Evolutionary conservation across 495 filamentous ascomycete genomes (phyloP), one percentile per base, ranked within the genome.

Genomic region (Aspergillus affinis): DNA sequence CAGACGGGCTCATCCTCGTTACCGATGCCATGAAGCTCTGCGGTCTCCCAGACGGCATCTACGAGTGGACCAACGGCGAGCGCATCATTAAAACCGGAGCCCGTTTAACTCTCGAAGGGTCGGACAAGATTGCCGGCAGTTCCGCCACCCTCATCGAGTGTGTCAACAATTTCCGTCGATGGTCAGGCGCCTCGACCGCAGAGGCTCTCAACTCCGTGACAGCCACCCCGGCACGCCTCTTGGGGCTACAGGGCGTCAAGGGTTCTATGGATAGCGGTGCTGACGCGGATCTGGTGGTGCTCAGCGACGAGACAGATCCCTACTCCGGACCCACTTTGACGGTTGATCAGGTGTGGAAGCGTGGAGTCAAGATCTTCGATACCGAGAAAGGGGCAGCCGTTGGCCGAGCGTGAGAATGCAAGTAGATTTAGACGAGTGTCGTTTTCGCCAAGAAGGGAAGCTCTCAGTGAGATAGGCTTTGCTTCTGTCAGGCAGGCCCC

Each of bases 331-430:
- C 65, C 4, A 74, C 65, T 27, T 72, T 92, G 67, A 78, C 72
- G 45, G 79, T 92, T 8, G 86, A 89, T 60, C 82, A 91, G 69
- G 88, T 91, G 27, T 92, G 88, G 88, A 92, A 92, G 73, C 86
- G 88, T 67, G 89, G 89, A n/a, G 69, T 72, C 7, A 79, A 78
- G 69, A 76, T 81, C 23, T 70, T 72, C 59, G 78, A 81, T 61
- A 59, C 60, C 9, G 73, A 70, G 10, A 74, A 76, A 60, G 58
- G 59, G 44, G 56, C 17, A 55, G 51, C 27, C 46, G 48, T 60
- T 32, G 30, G 36, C 63, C 47, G 64, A 32, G 59, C 45, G 7
- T 54, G 27, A 23, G 4, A 10, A 15, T 41, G 10, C 52, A 54
- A 21, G 15, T 49, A 17, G 48, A 49, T 46, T 46, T 36, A 3